A percentile compares a stretch with the other conserved stretches of the same genome.
These are phyloP conservation scores for Cladosporium velox DNA, from an alignment of 2,329 filamentous ascomycete genomes.

Conservation along the genomic window DNA sequence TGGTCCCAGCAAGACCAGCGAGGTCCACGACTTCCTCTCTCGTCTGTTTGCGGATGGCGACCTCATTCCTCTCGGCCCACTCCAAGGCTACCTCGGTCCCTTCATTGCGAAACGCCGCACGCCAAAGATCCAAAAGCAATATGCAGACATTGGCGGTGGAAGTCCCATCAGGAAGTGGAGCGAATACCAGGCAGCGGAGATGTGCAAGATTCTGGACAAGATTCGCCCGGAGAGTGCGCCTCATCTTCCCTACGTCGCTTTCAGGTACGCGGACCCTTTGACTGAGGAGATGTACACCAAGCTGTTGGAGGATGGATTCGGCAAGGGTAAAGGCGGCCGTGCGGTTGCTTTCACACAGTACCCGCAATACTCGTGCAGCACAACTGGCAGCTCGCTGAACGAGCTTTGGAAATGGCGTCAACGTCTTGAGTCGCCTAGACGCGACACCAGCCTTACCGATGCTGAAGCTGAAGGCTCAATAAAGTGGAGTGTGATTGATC, in stretches of 20 bases:
- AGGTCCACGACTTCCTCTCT: conserved; percentile 87
- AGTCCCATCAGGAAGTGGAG: conserved; percentile 98
- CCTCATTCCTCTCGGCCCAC: conserved; percentile 87
- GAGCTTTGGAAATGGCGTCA: conserved; percentile 98
- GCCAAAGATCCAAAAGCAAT: conserved; percentile 95
- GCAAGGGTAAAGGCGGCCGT: conserved; percentile 82
- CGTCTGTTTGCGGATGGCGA: conserved; percentile 93
- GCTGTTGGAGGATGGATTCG: conserved; percentile 85
- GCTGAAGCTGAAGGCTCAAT: conserved; percentile 68
- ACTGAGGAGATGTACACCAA: conserved; percentile 91
- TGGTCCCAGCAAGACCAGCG: conserved; percentile 81
- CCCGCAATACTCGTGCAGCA: conserved; percentile 97
- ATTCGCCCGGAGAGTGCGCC: conserved; percentile 91
- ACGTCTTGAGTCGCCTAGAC: conserved; percentile 63
- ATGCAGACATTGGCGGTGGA: conserved; percentile 92
- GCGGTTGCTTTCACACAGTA: conserved; percentile 98
- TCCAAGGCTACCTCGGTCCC: conserved; percentile 88
- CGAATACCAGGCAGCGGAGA: conserved; percentile 87
- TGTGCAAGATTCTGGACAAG: conserved; percentile 95
- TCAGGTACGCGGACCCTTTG: conserved; percentile 89
- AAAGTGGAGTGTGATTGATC: conserved; percentile 95
- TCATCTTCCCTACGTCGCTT: conserved; percentile 96
- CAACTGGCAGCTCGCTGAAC: conserved; percentile 92
- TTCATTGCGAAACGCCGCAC: conserved; percentile 84
- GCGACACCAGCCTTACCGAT: conserved; percentile 47